These are phyloP conservation scores for Coelastrella sp. DNA, from an alignment of 139 green algal genomes.

Conservation along the genomic window DNA sequence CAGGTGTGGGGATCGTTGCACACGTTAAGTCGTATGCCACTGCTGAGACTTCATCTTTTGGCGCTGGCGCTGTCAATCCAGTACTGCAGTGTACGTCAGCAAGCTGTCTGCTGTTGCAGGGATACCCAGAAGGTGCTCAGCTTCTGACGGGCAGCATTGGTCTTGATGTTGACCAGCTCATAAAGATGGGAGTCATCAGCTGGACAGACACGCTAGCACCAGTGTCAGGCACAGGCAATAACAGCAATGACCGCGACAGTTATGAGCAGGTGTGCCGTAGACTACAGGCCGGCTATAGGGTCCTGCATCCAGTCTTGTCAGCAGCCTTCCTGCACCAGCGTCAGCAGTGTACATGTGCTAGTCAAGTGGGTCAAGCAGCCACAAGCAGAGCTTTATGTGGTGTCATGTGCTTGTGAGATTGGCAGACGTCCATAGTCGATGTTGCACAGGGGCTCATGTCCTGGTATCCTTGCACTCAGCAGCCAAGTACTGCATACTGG, in stretches of 20 bases:
- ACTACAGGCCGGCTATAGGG: neutral
- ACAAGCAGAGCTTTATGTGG: no score
- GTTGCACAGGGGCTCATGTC: no score
- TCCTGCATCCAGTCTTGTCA: neutral
- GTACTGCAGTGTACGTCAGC: no score
- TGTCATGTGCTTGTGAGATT: no score
- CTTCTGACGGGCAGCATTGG: neutral
- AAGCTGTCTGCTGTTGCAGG: constrained; percentile 5
- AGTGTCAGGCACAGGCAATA: neutral
- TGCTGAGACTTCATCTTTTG: neutral
- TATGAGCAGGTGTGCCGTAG: constrained; percentile 22
- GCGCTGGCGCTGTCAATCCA: no score
- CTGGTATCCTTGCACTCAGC: no score
- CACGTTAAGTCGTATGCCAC: neutral
- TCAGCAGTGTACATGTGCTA: no score
- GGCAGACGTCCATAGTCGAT: no score
- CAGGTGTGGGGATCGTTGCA: neutral
- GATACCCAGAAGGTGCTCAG: neutral
- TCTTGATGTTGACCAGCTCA: constrained; percentile 4
- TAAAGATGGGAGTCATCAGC: neutral
- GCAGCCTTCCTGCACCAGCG: neutral
- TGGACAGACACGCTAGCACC: constrained; percentile 29
- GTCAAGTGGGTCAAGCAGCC: no score
- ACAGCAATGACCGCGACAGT: neutral
- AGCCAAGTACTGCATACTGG: no score